These are phyloP conservation scores for Sporothrix pallida DNA, from an alignment of 2,329 filamentous ascomycete species.

Conservation along the genomic window DNA sequence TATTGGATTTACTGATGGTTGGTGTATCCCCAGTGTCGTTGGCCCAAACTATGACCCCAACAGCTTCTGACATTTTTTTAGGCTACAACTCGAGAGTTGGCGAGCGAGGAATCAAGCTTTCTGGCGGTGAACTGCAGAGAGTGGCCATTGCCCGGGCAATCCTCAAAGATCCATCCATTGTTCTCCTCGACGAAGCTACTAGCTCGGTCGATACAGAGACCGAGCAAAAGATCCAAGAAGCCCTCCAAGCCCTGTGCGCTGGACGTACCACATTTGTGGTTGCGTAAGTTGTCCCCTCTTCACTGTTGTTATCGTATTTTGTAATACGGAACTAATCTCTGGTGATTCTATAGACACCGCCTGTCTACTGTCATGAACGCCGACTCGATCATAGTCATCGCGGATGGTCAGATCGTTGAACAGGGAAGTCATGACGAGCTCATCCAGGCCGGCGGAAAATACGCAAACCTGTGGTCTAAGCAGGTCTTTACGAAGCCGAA, in stretches of 20 bases:
- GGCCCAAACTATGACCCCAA: too few relatives aligned
- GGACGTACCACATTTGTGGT: constrained; percentile 71
- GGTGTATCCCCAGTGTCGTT: neutral
- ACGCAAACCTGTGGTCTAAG: constrained; percentile 69
- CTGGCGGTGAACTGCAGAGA: constrained; percentile 69
- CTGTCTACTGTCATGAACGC: constrained; percentile 74
- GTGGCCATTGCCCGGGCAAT: constrained; percentile 74
- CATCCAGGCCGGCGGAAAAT: constrained; percentile 63
- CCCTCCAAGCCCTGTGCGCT: constrained; percentile 62
- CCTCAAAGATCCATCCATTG: constrained; percentile 74
- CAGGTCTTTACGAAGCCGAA: constrained; percentile 59
- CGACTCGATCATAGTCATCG: constrained; percentile 69
- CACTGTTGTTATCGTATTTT: neutral
- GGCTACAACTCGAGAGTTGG: constrained; percentile 59
- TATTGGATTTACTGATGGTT: constrained; percentile 57
- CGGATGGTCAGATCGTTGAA: constrained; percentile 67
- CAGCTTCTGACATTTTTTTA: constrained; percentile 38
- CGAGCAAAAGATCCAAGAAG: constrained; percentile 69
- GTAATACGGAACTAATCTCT: neutral
- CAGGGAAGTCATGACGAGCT: constrained; percentile 66
- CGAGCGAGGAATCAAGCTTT: constrained; percentile 63
- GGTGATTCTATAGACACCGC: constrained; percentile 57
- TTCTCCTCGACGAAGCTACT: constrained; percentile 80
- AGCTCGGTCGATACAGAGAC: constrained; percentile 76
- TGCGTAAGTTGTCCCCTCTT: constrained; percentile 52